Base-by-base conservation (phyloP, 495 filamentous ascomycete genomes). In the Talaromyces ruber region DNA sequence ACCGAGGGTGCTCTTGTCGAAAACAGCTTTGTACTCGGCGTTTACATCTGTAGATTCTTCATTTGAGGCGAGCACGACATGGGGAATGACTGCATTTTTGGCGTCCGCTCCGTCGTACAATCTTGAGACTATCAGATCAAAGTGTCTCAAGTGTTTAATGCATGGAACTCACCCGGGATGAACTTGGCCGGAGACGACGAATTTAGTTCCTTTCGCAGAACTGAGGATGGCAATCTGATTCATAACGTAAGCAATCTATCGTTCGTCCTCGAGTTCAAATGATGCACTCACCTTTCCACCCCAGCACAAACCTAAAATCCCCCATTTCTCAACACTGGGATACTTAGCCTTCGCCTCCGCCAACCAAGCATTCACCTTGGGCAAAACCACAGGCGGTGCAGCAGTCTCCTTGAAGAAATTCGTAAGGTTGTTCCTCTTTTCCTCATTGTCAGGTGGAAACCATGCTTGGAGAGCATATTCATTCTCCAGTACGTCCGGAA, bases 31-130 rank as follows among this genome's bases (percentile, higher is more conserved):
- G 60, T 81, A 81, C 21, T 70, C 72, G 12, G 68, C 64, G 6
- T 83, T 69, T 0, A 67, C 69, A 5, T 78, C 74, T 0, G 66
- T 72, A 7, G 76, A 73, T 64, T 86, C 84, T 51, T 82, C 80
- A 34, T 76, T 77, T 2, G 82, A 84, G 16, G 84, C 77, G 2
- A 85, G 72, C 9, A 76, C 66, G 59, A 85, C 72, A 56, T 86
- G 81, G 1, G 84, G 84, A 32, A 84, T 77, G 2, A 73, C 71
- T 22, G 83, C 43, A 0, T 68, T 72, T 62, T 73, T 66, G 0
- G 78, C 79, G 55, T 87, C 82, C 5, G 67, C 71, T 6, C 58
- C 63, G 6, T 71, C 76, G 47, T 82, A 65, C 1, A 66, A 62
- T 9, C 79, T 82, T 29, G 24, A 25, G 11, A 11, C 34, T 34